Evolutionary conservation across 2,329 filamentous ascomycete species (phyloP).

Genomic region (Botrytis paeoniae): DNA sequence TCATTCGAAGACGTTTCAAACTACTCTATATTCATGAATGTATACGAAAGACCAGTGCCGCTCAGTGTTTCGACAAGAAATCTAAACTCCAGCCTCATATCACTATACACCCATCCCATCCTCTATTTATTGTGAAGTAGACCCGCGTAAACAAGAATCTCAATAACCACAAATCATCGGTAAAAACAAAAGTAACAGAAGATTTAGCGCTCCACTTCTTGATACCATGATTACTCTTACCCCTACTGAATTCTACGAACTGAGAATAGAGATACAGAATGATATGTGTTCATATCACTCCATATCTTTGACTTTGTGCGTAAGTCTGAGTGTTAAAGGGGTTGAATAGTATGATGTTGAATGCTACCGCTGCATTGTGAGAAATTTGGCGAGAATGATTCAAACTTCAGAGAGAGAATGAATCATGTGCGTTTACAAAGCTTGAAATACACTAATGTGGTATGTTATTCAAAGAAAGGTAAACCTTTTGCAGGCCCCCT

Average conservation of each 20-base stretch:
- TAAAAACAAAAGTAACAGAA: too few relatives aligned
- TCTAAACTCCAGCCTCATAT: neutral
- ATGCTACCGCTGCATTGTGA: neutral
- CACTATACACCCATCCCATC: too few relatives aligned
- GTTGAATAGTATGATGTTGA: neutral
- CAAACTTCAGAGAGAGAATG: too few relatives aligned
- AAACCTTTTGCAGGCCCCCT: too few relatives aligned
- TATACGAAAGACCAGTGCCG: too few relatives aligned
- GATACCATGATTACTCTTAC: neutral
- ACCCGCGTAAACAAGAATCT: neutral
- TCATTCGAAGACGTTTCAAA: neutral
- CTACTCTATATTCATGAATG: neutral
- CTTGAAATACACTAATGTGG: too few relatives aligned
- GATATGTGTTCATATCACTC: accelerated
- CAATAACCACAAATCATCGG: too few relatives aligned
- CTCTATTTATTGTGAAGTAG: neutral
- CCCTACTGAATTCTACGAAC: neutral
- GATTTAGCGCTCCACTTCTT: neutral
- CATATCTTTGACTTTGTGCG: neutral
- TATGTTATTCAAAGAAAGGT: too few relatives aligned
- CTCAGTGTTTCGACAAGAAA: neutral
- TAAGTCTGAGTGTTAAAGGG: neutral
- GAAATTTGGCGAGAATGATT: too few relatives aligned
- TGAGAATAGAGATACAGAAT: neutral
- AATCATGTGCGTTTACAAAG: too few relatives aligned